These are phyloP conservation scores for Pseudonitzschia delicatissima DNA, from an alignment of 108 stramenopile species.

Conservation along the genomic window DNA sequence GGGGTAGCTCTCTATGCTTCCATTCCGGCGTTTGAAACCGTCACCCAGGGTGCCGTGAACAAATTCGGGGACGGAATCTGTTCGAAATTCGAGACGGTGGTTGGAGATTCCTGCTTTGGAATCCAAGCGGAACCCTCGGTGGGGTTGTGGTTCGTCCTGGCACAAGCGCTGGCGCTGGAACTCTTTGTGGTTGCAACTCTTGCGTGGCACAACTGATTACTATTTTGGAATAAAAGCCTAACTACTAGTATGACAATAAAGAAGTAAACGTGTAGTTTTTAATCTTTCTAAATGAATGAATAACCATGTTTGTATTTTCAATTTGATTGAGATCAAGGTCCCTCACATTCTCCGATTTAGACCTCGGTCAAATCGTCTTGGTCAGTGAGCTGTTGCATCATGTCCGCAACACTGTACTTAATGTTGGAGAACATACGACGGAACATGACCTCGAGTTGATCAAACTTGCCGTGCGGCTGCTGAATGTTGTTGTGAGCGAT, in stretches of 20 bases:
- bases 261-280: too few species aligned
- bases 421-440: slow-evolving; percentile 87
- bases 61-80: slow-evolving; percentile 21
- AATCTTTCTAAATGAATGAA: too few species aligned
- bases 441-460: slow-evolving; percentile 74
- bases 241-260: too few species aligned
- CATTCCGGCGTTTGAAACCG: slow-evolving; percentile 28
- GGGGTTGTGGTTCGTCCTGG: slow-evolving; percentile 37
- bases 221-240: too few species aligned
- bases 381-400: slow-evolving; percentile 90
- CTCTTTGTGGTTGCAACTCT: slow-evolving; percentile 33
- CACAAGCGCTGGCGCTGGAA: slow-evolving; percentile 41
- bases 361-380: slow-evolving; percentile 84
- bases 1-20: slow-evolving; percentile 21
- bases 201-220: slow-evolving; percentile 12
- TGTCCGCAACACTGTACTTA: slow-evolving; percentile 87
- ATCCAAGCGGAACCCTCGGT: slow-evolving; percentile 19
- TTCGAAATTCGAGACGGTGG: slow-evolving; percentile 19
- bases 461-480: slow-evolving; percentile 87
- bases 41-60: slow-evolving; percentile 17
- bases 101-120: slow-evolving; percentile 28
- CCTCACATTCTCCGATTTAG: slow-evolving; percentile 31
- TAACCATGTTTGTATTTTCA: background rate
- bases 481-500: slow-evolving; percentile 90
- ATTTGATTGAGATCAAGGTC: too few species aligned